Percentiles rank a stretch among this genome's conserved stretches.
Evolutionary conservation across 441 rosid genomes (phyloP).

Genomic region (Syzygium malaccense): DNA sequence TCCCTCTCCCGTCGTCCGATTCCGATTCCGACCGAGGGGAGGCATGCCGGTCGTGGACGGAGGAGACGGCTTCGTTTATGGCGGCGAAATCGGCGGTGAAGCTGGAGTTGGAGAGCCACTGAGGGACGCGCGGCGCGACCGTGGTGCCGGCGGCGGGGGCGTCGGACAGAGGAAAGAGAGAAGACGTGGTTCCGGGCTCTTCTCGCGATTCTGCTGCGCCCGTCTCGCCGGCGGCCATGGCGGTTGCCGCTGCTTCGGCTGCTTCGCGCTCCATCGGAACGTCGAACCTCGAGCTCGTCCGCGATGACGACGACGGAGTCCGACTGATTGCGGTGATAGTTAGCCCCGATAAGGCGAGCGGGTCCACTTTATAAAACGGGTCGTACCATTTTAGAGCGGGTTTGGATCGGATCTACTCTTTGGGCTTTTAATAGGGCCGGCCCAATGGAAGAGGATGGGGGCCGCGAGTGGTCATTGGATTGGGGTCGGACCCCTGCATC

Average conservation of each 20-base stretch:
- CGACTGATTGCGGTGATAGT: not conserved
- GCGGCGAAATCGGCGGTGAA: slow-evolving; percentile 63
- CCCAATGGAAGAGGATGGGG: not conserved
- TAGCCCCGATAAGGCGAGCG: not conserved
- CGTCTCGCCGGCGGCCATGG: not conserved
- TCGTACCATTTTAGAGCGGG: not conserved
- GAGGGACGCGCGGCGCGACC: slow-evolving; percentile 14
- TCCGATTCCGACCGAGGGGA: slow-evolving; percentile 1
- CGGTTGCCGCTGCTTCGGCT: not conserved
- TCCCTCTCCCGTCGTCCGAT: slow-evolving; percentile 10
- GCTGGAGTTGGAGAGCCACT: slow-evolving; percentile 88
- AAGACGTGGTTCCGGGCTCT: not conserved
- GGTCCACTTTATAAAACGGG: not conserved
- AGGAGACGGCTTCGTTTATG: slow-evolving; percentile 42
- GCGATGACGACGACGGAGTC: not conserved
- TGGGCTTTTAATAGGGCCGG: not conserved
- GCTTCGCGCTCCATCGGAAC: not conserved
- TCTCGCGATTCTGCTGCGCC: not conserved
- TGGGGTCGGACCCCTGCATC: not conserved
- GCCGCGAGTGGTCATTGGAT: not conserved
- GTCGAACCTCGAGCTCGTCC: not conserved
- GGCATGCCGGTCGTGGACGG: slow-evolving; percentile 13
- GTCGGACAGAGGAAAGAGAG: slow-evolving; percentile 45
- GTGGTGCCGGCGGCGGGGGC: slow-evolving; percentile 4
- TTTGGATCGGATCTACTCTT: not conserved